Evolutionary conservation across 192 early-diverging fungal species (phyloP).

Genomic region (Chytriomyces confervae): DNA sequence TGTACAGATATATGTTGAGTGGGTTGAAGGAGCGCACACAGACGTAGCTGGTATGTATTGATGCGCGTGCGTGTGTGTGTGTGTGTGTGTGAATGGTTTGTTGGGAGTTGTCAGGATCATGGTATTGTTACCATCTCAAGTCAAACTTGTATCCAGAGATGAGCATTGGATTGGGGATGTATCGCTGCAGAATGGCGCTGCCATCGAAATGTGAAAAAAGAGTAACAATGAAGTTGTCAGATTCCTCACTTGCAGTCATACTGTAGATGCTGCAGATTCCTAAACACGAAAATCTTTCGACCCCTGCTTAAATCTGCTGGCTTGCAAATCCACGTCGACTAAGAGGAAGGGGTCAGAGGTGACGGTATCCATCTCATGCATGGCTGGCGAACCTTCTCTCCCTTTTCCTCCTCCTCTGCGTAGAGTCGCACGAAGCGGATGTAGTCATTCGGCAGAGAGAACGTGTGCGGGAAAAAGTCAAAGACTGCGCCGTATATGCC

Average conservation of each 20-base stretch:
- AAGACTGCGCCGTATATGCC: constrained; percentile 51
- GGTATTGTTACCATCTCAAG: constrained; percentile 47
- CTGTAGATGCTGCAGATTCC: constrained; percentile 44
- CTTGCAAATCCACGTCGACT: constrained; percentile 58
- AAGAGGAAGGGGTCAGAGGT: neutral
- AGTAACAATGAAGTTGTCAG: neutral
- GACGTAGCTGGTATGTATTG: constrained; percentile 43
- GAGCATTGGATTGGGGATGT: constrained; percentile 51
- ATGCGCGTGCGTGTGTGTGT: neutral
- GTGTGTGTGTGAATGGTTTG: neutral
- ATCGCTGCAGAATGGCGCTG: constrained; percentile 54
- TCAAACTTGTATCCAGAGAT: constrained; percentile 62
- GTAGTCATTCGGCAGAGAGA: constrained; percentile 54
- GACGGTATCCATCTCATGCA: neutral
- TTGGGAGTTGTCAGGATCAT: neutral
- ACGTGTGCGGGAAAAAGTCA: constrained; percentile 54
- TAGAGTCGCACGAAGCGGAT: constrained; percentile 48
- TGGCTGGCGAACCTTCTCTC: constrained; percentile 16
- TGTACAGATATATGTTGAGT: constrained; percentile 49
- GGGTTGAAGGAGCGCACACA: constrained; percentile 50
- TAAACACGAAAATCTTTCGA: constrained; percentile 55
- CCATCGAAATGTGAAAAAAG: neutral
- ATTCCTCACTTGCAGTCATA: constrained; percentile 55
- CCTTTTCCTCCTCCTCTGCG: constrained; percentile 44
- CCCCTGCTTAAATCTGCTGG: constrained; percentile 57